Conservation (phyloP, 306 rosid species). For the Glycine soja region DNA sequence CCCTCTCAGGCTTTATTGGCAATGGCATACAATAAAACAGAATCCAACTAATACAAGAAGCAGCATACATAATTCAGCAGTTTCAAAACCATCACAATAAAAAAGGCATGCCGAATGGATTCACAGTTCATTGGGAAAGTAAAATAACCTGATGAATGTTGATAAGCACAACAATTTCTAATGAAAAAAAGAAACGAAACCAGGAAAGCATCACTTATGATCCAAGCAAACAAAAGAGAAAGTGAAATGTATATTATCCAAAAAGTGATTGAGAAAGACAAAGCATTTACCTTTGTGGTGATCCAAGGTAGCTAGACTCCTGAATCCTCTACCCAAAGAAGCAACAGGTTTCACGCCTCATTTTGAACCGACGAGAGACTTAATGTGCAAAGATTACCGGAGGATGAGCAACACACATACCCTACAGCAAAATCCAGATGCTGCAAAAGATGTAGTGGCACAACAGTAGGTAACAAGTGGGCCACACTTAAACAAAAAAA, state of each 20-base stretch:
- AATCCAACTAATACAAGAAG: slow-evolving; percentile 26
- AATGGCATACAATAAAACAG: slow-evolving; percentile 30
- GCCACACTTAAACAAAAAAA: slow-evolving; percentile 41
- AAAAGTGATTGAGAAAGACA: slow-evolving; percentile 53
- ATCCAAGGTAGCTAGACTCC: slow-evolving; percentile 68
- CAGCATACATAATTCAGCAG: slow-evolving; percentile 31
- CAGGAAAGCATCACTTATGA: slow-evolving; percentile 81
- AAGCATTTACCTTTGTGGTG: slow-evolving; percentile 76
- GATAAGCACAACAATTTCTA: slow-evolving; percentile 46
- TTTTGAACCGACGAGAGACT: slow-evolving; percentile 57
- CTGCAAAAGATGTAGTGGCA: slow-evolving; percentile 46
- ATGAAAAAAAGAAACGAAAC: slow-evolving; percentile 48
- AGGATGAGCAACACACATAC: slow-evolving; percentile 51
- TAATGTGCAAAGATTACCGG: slow-evolving; percentile 64
- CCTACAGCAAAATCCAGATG: slow-evolving; percentile 71
- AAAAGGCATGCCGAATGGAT: slow-evolving; percentile 44
- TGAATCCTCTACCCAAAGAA: slow-evolving; percentile 77
- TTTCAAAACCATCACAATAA: slow-evolving; percentile 40
- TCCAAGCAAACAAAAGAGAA: slow-evolving; percentile 77
- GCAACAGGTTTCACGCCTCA: slow-evolving; percentile 58
- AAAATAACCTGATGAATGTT: slow-evolving; percentile 36
- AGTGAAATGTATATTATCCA: slow-evolving; percentile 51
- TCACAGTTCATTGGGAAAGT: slow-evolving; percentile 51
- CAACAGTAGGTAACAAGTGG: slow-evolving; percentile 56
- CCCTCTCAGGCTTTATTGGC: slow-evolving; percentile 36